Conservation (phyloP, 768 basidiomycete species). For the Trametopsis cervina region DNA sequence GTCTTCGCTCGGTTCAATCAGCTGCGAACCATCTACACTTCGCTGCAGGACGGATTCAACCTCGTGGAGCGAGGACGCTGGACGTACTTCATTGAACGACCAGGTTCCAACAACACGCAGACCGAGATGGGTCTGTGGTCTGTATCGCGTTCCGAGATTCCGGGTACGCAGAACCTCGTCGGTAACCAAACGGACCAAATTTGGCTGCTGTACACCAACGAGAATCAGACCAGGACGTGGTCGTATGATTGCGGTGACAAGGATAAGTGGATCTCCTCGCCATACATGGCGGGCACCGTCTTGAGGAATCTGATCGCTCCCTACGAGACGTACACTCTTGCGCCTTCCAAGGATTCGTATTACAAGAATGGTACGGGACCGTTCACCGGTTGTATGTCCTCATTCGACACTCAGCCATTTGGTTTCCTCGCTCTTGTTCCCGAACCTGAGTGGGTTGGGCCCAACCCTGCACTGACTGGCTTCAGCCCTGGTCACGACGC, state of each 20-base stretch:
- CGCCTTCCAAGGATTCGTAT: constrained; percentile 59
- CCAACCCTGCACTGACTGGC: constrained; percentile 67
- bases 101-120: constrained; percentile 74
- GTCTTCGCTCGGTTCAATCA: constrained; percentile 67
- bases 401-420: constrained; percentile 62
- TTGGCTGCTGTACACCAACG: constrained; percentile 84
- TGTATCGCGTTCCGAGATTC: constrained; percentile 58
- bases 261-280: constrained; percentile 70
- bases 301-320: constrained; percentile 79
- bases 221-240: constrained; percentile 68
- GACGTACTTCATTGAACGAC: constrained; percentile 72
- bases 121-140: constrained; percentile 92
- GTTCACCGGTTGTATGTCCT: constrained; percentile 67
- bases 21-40: constrained; percentile 59
- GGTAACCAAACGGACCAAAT: constrained; percentile 61
- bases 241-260: constrained; percentile 46
- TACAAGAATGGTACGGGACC: constrained; percentile 51
- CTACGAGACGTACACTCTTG: constrained; percentile 70
- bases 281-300: constrained; percentile 50
- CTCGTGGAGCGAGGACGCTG: constrained; percentile 82
- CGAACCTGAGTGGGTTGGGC: constrained; percentile 52
- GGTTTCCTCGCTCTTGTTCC: constrained; percentile 84
- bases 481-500: constrained; percentile 87
- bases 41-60: constrained; percentile 82
- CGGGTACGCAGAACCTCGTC: constrained; percentile 49